phyloP scores from a whole-genome alignment of 2,329 filamentous ascomycete genomes.

The Proliferodiscus dingleyae region DNA sequence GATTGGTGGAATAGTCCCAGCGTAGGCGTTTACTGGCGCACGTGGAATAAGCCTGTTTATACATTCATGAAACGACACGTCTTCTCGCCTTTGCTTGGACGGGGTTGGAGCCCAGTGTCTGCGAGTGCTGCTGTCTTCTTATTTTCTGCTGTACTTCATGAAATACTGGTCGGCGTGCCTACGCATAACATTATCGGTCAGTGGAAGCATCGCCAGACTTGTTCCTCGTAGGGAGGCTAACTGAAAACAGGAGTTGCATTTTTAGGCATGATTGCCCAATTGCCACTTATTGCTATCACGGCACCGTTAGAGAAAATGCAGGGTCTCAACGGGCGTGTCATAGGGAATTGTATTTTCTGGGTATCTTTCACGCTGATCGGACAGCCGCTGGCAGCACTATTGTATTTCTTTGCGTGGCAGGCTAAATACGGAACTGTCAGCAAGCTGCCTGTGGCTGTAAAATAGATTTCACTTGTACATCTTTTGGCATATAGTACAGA shows the following conservation, averaged over 20 bases:
- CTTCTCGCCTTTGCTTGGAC: slow-evolving; percentile 79
- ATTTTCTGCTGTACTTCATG: slow-evolving; percentile 84
- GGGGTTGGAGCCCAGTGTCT: slow-evolving; percentile 66
- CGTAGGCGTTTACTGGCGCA: slow-evolving; percentile 85
- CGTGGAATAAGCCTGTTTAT: slow-evolving; percentile 97
- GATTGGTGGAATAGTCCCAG: slow-evolving; percentile 97
- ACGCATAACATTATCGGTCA: slow-evolving; percentile 88
- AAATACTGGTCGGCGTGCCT: slow-evolving; percentile 86
- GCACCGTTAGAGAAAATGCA: slow-evolving; percentile 74
- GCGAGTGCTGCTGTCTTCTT: slow-evolving; percentile 82
- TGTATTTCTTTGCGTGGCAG: slow-evolving; percentile 99
- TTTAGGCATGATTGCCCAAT: slow-evolving; percentile 86
- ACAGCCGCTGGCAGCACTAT: slow-evolving; percentile 83
- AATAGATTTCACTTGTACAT: too few relatives aligned
- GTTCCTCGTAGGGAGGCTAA: slow-evolving; percentile 13
- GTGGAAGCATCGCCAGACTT: slow-evolving; percentile 19
- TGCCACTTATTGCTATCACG: slow-evolving; percentile 81
- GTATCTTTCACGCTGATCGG: slow-evolving; percentile 92
- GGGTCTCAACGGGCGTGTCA: slow-evolving; percentile 67
- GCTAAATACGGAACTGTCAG: slow-evolving; percentile 89
- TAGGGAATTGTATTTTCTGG: slow-evolving; percentile 96
- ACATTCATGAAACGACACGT: slow-evolving; percentile 95
- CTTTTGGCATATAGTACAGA: too few relatives aligned
- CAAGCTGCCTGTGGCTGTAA: slow-evolving; percentile 14
- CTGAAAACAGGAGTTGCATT: slow-evolving; percentile 74